Evolutionary conservation across 208 protist species (phyloP).

Genomic region (Strigomonas galati): DNA sequence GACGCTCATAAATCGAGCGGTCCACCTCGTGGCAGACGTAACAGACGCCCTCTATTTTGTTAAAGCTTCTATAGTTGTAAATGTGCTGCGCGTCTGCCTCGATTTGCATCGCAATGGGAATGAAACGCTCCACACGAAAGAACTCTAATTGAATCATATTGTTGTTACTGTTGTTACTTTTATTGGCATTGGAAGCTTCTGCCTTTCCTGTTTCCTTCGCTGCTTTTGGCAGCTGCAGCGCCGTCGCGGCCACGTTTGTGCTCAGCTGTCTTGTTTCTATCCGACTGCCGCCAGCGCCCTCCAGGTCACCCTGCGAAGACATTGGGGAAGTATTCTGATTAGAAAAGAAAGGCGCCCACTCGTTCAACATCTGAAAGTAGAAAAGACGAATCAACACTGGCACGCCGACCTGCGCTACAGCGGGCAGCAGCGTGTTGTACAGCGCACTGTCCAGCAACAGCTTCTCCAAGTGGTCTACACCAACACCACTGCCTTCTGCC

Average conservation of each 20-base stretch:
- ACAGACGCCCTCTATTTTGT: slow-evolving; percentile 79
- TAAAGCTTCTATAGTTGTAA: slow-evolving; percentile 63
- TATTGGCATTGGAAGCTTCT: background rate
- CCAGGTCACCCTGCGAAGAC: background rate
- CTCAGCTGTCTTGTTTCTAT: background rate
- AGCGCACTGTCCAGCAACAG: slow-evolving; percentile 28
- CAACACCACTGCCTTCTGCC: no score
- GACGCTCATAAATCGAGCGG: slow-evolving; percentile 47
- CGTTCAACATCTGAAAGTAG: slow-evolving; percentile 55
- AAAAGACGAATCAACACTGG: slow-evolving; percentile 81
- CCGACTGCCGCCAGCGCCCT: background rate
- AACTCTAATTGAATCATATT: slow-evolving; percentile 44
- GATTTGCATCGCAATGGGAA: slow-evolving; percentile 86
- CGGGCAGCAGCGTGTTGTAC: slow-evolving; percentile 53
- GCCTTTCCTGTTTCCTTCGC: background rate
- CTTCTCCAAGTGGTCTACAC: slow-evolving; percentile 5
- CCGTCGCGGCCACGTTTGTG: background rate
- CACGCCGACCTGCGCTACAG: slow-evolving; percentile 61
- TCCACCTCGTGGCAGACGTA: slow-evolving; percentile 80
- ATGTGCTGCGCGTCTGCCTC: slow-evolving; percentile 83
- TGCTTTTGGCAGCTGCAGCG: background rate
- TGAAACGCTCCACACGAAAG: slow-evolving; percentile 85
- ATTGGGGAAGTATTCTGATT: background rate
- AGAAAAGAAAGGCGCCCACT: slow-evolving; percentile 59
- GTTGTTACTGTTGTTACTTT: background rate